phyloP scores from a whole-genome alignment of 2,329 filamentous ascomycete genomes.

The Bipolaris sorokiniana region DNA sequence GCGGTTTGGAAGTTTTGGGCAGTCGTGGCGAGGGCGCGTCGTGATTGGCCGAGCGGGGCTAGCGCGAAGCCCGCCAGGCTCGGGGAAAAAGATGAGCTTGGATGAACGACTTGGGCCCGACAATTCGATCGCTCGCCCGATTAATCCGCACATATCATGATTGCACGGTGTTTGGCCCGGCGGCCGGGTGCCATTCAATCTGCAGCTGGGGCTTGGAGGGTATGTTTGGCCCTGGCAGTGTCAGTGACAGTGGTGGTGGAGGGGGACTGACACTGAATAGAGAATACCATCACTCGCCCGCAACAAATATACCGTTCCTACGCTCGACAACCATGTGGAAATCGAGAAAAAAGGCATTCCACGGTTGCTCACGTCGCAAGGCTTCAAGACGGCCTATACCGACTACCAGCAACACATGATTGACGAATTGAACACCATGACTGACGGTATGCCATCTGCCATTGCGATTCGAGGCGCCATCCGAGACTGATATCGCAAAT shows the following conservation, averaged over 20 bases:
- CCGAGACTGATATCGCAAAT: constrained; percentile 8
- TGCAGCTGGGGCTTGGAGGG: constrained; percentile 28
- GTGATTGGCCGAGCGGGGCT: constrained; percentile 40
- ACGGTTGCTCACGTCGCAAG: constrained; percentile 72
- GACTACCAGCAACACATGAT: constrained; percentile 79
- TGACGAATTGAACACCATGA: constrained; percentile 76
- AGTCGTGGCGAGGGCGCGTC: constrained; percentile 20
- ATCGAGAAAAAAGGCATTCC: constrained; percentile 64
- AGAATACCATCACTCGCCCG: constrained; percentile 32
- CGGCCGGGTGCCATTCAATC: constrained; percentile 36
- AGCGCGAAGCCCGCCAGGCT: constrained; percentile 22
- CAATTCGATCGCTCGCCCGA: constrained; percentile 18
- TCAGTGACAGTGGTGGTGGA: constrained; percentile 11
- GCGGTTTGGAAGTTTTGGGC: constrained; percentile 32
- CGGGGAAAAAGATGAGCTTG: constrained; percentile 32
- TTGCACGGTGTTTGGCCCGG: constrained; percentile 42
- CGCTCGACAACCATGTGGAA: constrained; percentile 54
- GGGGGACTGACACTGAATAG: constrained; percentile 38
- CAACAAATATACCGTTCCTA: constrained; percentile 55
- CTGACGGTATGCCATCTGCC: constrained; percentile 63
- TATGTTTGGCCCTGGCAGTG: constrained; percentile 18
- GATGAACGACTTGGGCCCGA: constrained; percentile 21
- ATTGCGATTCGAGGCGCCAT: neutral
- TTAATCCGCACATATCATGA: constrained; percentile 35
- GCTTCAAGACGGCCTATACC: constrained; percentile 78